Base-by-base conservation (phyloP, 768 basidiomycete species). In the Tremella mesenterica region DNA sequence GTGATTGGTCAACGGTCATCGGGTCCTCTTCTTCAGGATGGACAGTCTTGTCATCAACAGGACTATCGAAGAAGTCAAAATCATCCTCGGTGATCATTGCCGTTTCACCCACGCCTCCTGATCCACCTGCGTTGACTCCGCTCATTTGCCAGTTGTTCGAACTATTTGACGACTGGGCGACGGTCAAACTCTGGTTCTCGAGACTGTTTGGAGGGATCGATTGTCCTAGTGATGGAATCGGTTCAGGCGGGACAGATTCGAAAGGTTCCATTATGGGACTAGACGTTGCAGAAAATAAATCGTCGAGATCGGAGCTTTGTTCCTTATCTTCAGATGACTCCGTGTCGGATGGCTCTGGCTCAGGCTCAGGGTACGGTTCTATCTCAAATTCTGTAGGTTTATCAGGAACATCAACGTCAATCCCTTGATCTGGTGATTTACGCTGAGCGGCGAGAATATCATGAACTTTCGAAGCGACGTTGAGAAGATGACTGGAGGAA, bases 11-110 rank as follows among this genome's bases (percentile, higher is more conserved):
- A n/a, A n/a, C n/a, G n/a, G n/a, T n/a, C n/a, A n/a, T n/a, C n/a
- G n/a, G n/a, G n/a, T n/a, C n/a, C n/a, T n/a, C n/a, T n/a, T n/a
- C n/a, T n/a, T n/a, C n/a, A n/a, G n/a, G n/a, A n/a, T n/a, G n/a
- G n/a, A n/a, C 28, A 28, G 3, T 16, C 26, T 48, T 30, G 14
- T 48, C 47, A 7, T 25, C 47, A 9, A 29, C 47, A 8, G 60
- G 60, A 1, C 53, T 55, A 50, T 61, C 60, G 45, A 61, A 53
- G 52, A 61, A 61, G 20, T 54, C 51, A 45, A 61, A 61, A 29
- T 61, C 60, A 28, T 61, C 60, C 28, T 58, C 60, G 6, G 60
- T 61, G 20, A 61, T 46, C 30, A 47, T 21, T n/a, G 23, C 23
- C 21, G 20, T n/a, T n/a, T n/a, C n/a, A n/a, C 23, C 25, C 20